Evolutionary conservation across 2,329 filamentous ascomycete species (phyloP).

Genomic region (Rutstroemia sp.): DNA sequence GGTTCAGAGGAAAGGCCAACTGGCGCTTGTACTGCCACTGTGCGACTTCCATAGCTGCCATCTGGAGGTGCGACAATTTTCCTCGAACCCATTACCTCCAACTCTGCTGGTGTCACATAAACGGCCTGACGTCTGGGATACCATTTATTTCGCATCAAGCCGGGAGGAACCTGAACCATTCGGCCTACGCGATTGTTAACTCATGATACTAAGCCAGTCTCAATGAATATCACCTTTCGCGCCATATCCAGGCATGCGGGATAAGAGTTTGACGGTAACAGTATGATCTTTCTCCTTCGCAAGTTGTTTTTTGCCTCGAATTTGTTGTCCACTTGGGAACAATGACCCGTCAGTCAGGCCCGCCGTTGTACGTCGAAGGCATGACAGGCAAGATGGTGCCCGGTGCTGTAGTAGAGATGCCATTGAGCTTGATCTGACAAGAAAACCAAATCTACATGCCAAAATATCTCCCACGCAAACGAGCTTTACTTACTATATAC

Average conservation of each 20-base stretch:
- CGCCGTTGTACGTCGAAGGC: slow-evolving; percentile 22
- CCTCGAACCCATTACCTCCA: slow-evolving; percentile 35
- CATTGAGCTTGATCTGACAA: slow-evolving; percentile 17
- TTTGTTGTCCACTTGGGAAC: slow-evolving; percentile 27
- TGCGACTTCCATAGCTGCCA: slow-evolving; percentile 22
- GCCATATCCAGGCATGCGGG: slow-evolving; percentile 46
- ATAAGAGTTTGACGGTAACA: slow-evolving; percentile 43
- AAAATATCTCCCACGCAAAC: background rate
- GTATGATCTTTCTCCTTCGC: slow-evolving; percentile 29
- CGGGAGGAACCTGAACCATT: slow-evolving; percentile 43
- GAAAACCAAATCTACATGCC: background rate
- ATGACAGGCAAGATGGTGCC: slow-evolving; percentile 25
- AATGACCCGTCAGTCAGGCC: slow-evolving; percentile 16
- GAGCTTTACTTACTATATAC: background rate
- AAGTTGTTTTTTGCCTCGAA: slow-evolving; percentile 38
- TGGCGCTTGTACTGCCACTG: slow-evolving; percentile 34
- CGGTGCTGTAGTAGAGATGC: slow-evolving; percentile 22
- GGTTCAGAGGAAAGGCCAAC: background rate
- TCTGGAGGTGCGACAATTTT: slow-evolving; percentile 31
- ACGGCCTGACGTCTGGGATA: slow-evolving; percentile 43
- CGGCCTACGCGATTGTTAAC: slow-evolving; percentile 33
- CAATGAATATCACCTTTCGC: slow-evolving; percentile 31
- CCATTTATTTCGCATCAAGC: slow-evolving; percentile 48
- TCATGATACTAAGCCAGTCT: background rate
- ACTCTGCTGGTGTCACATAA: slow-evolving; percentile 40